phyloP scores from a whole-genome alignment of 768 basidiomycete species.

The Pulveroboletus sp. region DNA sequence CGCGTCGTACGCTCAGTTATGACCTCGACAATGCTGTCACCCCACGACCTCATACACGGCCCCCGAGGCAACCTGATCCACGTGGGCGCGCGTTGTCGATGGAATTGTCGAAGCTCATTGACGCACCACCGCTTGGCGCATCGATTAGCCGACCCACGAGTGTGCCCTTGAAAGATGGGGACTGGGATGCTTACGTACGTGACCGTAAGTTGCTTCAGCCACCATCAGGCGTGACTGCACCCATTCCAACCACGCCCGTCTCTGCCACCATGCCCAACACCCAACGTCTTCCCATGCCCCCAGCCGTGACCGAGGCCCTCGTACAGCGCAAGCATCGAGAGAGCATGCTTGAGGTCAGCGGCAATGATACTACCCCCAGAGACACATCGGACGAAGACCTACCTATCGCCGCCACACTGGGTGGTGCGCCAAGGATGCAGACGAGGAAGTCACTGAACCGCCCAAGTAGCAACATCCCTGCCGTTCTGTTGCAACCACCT shows the following conservation, averaged over 20 bases:
- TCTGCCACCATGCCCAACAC: constrained; percentile 31
- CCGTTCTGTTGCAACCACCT: constrained; percentile 28
- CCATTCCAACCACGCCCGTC: constrained; percentile 62
- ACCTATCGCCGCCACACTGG: constrained; percentile 28
- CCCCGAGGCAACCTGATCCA: constrained; percentile 66
- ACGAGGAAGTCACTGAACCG: constrained; percentile 20
- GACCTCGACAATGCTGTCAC: constrained; percentile 57
- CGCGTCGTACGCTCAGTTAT: constrained; percentile 64
- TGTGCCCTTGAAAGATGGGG: constrained; percentile 66
- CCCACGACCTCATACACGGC: constrained; percentile 59
- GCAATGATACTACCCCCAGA: constrained; percentile 29
- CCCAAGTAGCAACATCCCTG: constrained; percentile 22
- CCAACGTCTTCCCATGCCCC: constrained; percentile 55
- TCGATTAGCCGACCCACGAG: constrained; percentile 69
- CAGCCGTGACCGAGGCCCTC: constrained; percentile 75
- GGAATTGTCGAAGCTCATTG: constrained; percentile 55
- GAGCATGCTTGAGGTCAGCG: constrained; percentile 53
- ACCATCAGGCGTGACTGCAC: constrained; percentile 75
- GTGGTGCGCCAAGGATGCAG: constrained; percentile 6
- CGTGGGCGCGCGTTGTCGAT: constrained; percentile 70
- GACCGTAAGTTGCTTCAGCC: constrained; percentile 85
- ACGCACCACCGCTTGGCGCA: constrained; percentile 44
- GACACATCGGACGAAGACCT: constrained; percentile 35
- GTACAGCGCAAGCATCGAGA: constrained; percentile 70
- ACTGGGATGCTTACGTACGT: constrained; percentile 85